Base-by-base conservation (phyloP, 257 asterid genomes). In the Solanum infundibuliforme region DNA sequence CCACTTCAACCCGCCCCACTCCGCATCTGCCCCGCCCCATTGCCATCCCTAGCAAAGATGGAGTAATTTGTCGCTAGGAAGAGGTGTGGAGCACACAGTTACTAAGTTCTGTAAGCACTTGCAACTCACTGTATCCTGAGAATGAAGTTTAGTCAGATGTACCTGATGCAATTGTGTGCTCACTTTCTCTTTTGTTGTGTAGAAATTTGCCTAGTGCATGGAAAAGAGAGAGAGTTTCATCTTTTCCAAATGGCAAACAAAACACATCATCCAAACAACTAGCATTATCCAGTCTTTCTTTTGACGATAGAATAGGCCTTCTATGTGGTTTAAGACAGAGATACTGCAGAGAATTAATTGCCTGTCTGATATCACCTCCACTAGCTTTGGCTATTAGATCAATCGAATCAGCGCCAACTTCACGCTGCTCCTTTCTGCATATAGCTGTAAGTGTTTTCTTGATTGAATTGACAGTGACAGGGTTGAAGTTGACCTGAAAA, bases 131-230 rank as follows among this genome's bases (percentile, higher is more conserved):
- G 58, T 27, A 79, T 79, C 62, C 84, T 6, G 60, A 77, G 12
- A 39, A 39, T 77, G 84, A 77, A 39, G 36, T 77, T 77, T 41
- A 77, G 35, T 38, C 62, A 25, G 84, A 43, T 73, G 65, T 93
- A 94, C 98, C 99, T 92, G 96, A 85, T 66, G 91, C 81, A 85
- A 48, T 88, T 89, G 87, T 60, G 86, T 69, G 88, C 87, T 87
- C 81, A 34, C 81, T 72, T 34, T 72, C 81, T 69, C 99, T 93
- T 92, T 97, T 97, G 92, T 97, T 97, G 93, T 97, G 99, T 92
- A 97, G 90, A 92, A 97, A 97, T 89, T 97, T 97, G 31, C 99
- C 99, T 91, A 97, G 81, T 87, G 98, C 99, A 89, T 97, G 99
- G 89, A 97, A 97, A 21, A 97, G 86, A 39, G 81, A 72, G 69